Percentiles rank a stretch among this genome's conserved stretches.
Conservation (phyloP, 306 rosid species). For the Prinsepia uniflora region DNA sequence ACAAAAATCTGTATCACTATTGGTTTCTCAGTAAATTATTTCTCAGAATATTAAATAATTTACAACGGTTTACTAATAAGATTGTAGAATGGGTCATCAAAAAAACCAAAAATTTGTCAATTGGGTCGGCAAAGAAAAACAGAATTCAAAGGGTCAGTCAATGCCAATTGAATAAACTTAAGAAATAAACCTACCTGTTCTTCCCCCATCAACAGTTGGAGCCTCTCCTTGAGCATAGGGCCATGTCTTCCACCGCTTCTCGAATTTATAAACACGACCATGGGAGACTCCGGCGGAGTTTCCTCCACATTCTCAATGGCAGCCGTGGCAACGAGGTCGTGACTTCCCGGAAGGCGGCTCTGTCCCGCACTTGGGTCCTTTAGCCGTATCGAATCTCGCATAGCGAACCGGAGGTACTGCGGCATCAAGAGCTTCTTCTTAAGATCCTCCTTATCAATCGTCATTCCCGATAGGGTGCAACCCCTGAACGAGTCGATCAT, state of each 20-base stretch:
- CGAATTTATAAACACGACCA: constrained; percentile 80
- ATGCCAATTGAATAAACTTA: background rate
- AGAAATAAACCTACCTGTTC: constrained; percentile 59
- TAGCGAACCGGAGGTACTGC: constrained; percentile 69
- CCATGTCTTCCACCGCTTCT: constrained; percentile 90
- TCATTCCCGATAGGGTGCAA: constrained; percentile 61
- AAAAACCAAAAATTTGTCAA: background rate
- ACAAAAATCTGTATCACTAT: background rate
- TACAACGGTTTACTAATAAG: background rate
- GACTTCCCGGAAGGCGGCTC: constrained; percentile 30
- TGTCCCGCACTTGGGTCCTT: constrained; percentile 67
- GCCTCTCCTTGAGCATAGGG: constrained; percentile 71
- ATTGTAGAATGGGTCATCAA: background rate
- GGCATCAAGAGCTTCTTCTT: constrained; percentile 68
- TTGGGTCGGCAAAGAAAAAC: background rate
- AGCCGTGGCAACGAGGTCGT: constrained; percentile 13
- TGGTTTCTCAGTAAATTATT: background rate
- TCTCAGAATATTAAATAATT: background rate
- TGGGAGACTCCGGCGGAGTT: constrained; percentile 53
- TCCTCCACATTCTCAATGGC: constrained; percentile 21
- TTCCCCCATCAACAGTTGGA: constrained; percentile 69
- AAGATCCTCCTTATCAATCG: constrained; percentile 76
- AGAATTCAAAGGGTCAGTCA: background rate
- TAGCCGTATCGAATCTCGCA: constrained; percentile 76
- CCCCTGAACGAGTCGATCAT: constrained; percentile 60